Evolutionary conservation across 371 early-diverging fungal species (phyloP).

Genomic region (Parasitella parasitica): DNA sequence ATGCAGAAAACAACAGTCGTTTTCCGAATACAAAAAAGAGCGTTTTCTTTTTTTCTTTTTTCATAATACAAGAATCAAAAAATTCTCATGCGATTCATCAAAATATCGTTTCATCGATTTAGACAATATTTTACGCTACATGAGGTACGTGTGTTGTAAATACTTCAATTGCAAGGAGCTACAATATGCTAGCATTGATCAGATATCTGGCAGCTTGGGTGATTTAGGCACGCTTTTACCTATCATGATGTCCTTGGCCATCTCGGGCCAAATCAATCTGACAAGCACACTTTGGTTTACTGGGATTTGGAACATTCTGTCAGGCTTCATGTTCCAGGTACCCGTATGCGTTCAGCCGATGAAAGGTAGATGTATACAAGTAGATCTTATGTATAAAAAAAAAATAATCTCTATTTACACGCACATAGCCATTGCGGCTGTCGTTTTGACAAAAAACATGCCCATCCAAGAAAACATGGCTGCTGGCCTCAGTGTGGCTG

Average conservation of each 20-base stretch:
- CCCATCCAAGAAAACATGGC: slow-evolving; percentile 71
- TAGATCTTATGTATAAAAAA: neutral
- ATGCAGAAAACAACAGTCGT: neutral
- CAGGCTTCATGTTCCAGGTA: slow-evolving; percentile 75
- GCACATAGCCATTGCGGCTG: slow-evolving; percentile 75
- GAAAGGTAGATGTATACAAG: slow-evolving; percentile 56
- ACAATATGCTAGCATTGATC: neutral
- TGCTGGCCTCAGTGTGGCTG: slow-evolving; percentile 72
- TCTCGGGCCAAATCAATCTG: slow-evolving; percentile 75
- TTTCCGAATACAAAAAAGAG: too few relatives aligned
- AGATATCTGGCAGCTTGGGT: slow-evolving; percentile 75
- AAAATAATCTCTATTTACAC: neutral
- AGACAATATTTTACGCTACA: slow-evolving; percentile 32
- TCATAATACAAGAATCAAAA: neutral
- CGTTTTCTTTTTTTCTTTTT: neutral
- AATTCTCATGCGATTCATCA: neutral
- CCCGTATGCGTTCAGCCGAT: slow-evolving; percentile 89
- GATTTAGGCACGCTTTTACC: slow-evolving; percentile 90
- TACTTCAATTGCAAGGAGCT: neutral
- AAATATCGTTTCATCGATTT: neutral
- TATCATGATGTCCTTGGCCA: slow-evolving; percentile 78
- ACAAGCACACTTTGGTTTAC: slow-evolving; percentile 85
- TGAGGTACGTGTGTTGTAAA: slow-evolving; percentile 18
- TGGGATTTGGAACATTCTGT: slow-evolving; percentile 85
- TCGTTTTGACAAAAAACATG: slow-evolving; percentile 73